Evolutionary conservation across 192 early-diverging fungal species (phyloP), one percentile per base, ranked within the genome.

Genomic region (Gonapodya prolifera): DNA sequence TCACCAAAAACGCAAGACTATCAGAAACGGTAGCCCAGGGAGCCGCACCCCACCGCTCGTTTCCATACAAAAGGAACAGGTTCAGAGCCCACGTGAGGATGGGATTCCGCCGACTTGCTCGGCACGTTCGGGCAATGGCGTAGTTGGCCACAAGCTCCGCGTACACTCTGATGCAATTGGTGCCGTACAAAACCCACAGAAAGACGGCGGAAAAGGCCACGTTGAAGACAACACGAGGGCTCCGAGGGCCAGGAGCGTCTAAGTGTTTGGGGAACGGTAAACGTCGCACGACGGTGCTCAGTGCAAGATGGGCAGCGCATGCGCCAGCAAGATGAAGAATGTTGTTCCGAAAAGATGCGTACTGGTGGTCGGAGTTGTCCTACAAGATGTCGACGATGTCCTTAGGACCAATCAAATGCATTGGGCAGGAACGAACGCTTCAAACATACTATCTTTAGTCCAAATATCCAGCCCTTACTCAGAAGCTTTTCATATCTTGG

Each of bases 51-150:
- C 89, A 93, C 8, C 78, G 77, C 80, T 95, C 91, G 79, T 95
- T 97, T 30, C 83, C 30, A 83, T 96, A 96, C 17, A 99, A 81
- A 70, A 97, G 82, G 0, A 78, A 85, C 34, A 99, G 45, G 76
- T 91, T 94, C 79, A 91, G 96, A 2, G 85, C 81, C 97, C 97
- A 99, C 17, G 91, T 88, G 16, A 93, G 69, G 0, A 83, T 69
- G 0, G 94, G 93, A 34, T 88, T 91, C 81, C 82, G 81, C 18
- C 78, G 78, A 0, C 84, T 84, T 0, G 87, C 85, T 71, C 86
- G 85, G 17, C 88, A 76, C 2, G 77, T 0, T 34, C 84, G 87
- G 1, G 91, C 86, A 0, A 95, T 84, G 1, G 80, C 45, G 82
- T 89, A 99, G 81, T 93, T 96, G 2, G 85, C 79, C 0, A 75